These are phyloP conservation scores for Lonicera japonica DNA, from an alignment of 129 eudicot genomes.

Conservation along the genomic window DNA sequence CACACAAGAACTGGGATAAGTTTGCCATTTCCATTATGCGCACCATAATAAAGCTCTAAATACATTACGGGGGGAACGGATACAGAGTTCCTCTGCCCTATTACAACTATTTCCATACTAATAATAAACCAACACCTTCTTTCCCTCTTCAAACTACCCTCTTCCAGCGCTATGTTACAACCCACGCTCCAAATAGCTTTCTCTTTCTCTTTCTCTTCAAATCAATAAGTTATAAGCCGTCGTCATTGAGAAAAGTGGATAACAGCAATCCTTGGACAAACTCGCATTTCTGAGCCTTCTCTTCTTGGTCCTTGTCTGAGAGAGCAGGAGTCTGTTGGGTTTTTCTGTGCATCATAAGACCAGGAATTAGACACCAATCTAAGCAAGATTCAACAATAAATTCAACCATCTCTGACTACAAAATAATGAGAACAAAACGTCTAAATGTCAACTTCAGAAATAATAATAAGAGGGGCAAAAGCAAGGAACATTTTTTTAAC, in stretches of 20 bases:
- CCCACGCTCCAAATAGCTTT: no score
- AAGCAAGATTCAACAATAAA: background rate
- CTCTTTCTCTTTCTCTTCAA: no score
- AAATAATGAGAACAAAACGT: background rate
- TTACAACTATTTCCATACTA: background rate
- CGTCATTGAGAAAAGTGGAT: constrained; percentile 64
- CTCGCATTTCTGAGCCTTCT: constrained; percentile 66
- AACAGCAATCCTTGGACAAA: constrained; percentile 79
- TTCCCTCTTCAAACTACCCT: no score
- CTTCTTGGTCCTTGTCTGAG: constrained; percentile 76
- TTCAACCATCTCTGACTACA: background rate
- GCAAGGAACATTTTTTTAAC: no score
- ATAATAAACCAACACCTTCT: no score
- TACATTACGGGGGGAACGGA: constrained; percentile 9
- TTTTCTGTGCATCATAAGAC: constrained; percentile 17
- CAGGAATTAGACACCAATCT: background rate
- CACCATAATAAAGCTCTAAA: constrained; percentile 14
- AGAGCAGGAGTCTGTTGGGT: constrained; percentile 23
- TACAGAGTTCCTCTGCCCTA: constrained; percentile 29
- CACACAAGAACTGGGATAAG: no score
- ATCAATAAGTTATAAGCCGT: constrained; percentile 36
- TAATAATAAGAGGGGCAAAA: no score
- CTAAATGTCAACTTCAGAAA: no score
- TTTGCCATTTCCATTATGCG: constrained; percentile 18
- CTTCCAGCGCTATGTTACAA: no score